These are phyloP conservation scores for Cordyceps fumosorosea DNA, from an alignment of 2,329 filamentous ascomycete genomes.

Conservation along the genomic window DNA sequence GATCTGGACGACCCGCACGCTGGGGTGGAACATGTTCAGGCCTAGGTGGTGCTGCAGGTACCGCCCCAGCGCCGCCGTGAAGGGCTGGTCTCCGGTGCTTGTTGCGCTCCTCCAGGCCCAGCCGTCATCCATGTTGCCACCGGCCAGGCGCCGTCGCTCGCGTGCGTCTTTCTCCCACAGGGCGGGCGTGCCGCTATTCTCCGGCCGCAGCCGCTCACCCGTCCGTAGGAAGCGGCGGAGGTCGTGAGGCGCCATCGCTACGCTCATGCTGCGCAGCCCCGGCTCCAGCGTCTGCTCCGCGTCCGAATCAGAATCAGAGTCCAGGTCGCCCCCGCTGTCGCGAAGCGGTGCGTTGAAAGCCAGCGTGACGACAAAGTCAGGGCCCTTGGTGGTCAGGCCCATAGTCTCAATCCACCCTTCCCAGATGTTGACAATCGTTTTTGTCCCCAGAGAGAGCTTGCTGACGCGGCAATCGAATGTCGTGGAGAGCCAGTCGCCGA, in stretches of 20 bases:
- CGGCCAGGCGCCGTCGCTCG: constrained; percentile 40
- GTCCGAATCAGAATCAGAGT: constrained; percentile 16
- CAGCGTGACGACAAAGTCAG: constrained; percentile 44
- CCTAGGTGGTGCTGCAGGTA: constrained; percentile 49
- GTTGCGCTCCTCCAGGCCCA: constrained; percentile 41
- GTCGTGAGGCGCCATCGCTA: constrained; percentile 44
- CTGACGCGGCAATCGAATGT: constrained; percentile 52
- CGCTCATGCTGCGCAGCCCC: constrained; percentile 40
- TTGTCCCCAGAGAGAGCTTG: constrained; percentile 42
- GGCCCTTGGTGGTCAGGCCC: constrained; percentile 27
- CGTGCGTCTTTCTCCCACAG: constrained; percentile 27
- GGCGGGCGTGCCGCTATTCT: constrained; percentile 7
- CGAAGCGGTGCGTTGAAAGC: constrained; percentile 40
- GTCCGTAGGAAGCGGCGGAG: constrained; percentile 38
- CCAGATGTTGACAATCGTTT: constrained; percentile 42
- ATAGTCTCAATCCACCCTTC: constrained; percentile 43
- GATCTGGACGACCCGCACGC: constrained; percentile 46
- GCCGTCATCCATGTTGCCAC: constrained; percentile 42
- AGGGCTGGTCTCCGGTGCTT: constrained; percentile 28
- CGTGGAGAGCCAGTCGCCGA: constrained; percentile 45
- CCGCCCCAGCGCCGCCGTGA: constrained; percentile 41
- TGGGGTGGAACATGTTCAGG: constrained; percentile 48
- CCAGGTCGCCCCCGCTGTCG: constrained; percentile 8
- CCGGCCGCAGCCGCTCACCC: constrained; percentile 25
- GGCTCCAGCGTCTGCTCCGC: constrained; percentile 16